These are phyloP conservation scores for Phialophora verrucosa DNA, from an alignment of 2,329 filamentous ascomycete species.

Conservation along the genomic window DNA sequence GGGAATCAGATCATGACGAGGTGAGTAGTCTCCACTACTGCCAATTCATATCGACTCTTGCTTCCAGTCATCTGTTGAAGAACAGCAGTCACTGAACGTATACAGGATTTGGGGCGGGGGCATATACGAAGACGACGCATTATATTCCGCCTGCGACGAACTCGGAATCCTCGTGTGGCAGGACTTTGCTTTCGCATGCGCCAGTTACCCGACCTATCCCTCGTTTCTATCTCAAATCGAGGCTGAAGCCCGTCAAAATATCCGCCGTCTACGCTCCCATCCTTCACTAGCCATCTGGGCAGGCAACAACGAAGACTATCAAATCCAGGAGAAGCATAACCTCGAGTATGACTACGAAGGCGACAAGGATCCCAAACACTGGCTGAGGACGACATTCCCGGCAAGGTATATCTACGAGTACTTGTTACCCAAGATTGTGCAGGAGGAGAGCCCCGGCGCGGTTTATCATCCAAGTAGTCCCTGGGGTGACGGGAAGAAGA, in stretches of 20 bases:
- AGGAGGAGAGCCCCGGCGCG: conserved; percentile 67
- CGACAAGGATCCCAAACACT: conserved; percentile 79
- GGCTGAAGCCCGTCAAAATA: conserved; percentile 68
- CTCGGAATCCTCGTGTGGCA: conserved; percentile 85
- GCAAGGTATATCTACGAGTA: conserved; percentile 95
- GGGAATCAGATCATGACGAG: conserved; percentile 67
- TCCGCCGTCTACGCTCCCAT: conserved; percentile 77
- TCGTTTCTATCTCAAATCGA: conserved; percentile 68
- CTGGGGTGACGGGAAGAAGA: conserved; percentile 81
- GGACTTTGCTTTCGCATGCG: conserved; percentile 83
- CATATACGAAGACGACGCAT: conserved; percentile 75
- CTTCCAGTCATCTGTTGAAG: background rate
- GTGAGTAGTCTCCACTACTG: conserved; percentile 3
- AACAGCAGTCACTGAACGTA: background rate
- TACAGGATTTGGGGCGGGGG: conserved; percentile 73
- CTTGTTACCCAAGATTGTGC: conserved; percentile 75
- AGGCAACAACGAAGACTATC: conserved; percentile 95
- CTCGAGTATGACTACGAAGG: conserved; percentile 74
- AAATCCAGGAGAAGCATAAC: conserved; percentile 82
- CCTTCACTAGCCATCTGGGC: conserved; percentile 86
- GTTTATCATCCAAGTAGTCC: conserved; percentile 82
- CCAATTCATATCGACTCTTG: background rate
- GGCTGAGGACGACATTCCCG: conserved; percentile 88
- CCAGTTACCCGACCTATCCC: conserved; percentile 72
- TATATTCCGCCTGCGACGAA: conserved; percentile 79